Evolutionary conservation across 805 yeast genomes (phyloP), one percentile per base, ranked within the genome.

Genomic region (Ogataea nakhonphanomensis): DNA sequence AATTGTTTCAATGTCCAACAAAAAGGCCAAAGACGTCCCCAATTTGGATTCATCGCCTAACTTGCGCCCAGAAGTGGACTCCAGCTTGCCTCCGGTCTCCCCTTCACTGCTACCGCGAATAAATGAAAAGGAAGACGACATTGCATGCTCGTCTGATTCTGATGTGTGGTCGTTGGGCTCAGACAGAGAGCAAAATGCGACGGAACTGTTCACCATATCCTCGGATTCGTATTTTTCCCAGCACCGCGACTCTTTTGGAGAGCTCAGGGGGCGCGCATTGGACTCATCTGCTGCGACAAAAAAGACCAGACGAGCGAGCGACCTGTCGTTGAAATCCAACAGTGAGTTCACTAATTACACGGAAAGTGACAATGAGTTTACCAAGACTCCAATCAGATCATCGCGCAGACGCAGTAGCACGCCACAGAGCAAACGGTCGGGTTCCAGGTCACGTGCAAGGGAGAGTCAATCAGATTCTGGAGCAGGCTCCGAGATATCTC

Each of bases 191-290:
- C 25, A 30, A 15, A 17, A 30, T 8, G 40, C 33, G 25, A 30
- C 48, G 25, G 54, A 47, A 22, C 35, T 50, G 15, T 44, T 57
- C 28, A 41, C 51, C 2, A 36, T 58, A n/a, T 52, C 64, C 3
- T 61, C 66, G 7, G 66, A 61, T 38, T 59, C 65, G 7, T 61
- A 61, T 29, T 61, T 55, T 39, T 58, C 64, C 15, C 62, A 57
- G 33, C 59, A 61, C 27, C 37, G 66, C 35, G 61, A 50, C 15
- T 51, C 57, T 1, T 49, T 51, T 36, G 51, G 52, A 11, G 59
- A 52, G 33, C 35, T 45, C 20, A 33, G 55, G 9, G 58, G 58
- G 4, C 49, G 54, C 14, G 49, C 37, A 17, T 27, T 50, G 8
- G 54, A 47, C 10, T 46, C 46, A 11, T 37, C 50, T 7, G n/a